Percentiles rank a stretch among this genome's conserved stretches.
Evolutionary conservation across 1,284 basidiomycete genomes (phyloP).

Genomic region (Ceratobasidium sp.): DNA sequence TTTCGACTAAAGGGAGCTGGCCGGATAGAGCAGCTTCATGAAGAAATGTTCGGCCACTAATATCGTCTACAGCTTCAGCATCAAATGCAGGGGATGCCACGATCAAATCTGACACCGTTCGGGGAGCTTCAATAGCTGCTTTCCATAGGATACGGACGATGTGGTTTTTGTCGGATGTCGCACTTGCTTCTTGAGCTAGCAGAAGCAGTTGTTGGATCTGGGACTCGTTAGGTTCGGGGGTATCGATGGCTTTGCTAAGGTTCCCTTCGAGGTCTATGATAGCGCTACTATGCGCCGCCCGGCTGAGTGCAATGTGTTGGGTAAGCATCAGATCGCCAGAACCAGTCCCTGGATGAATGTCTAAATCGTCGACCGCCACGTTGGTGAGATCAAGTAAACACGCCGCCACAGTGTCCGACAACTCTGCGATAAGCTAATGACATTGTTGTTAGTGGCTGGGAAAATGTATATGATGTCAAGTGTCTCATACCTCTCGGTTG

Average conservation of each 20-base stretch:
- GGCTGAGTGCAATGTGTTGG: slow-evolving; percentile 72
- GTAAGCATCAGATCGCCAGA: slow-evolving; percentile 63
- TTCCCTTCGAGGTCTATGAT: slow-evolving; percentile 89
- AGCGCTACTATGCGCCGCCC: slow-evolving; percentile 66
- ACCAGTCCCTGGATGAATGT: slow-evolving; percentile 16
- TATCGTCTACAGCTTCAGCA: slow-evolving; percentile 93
- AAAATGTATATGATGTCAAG: slow-evolving; percentile 25
- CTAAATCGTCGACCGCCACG: slow-evolving; percentile 51
- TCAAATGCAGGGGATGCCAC: slow-evolving; percentile 80
- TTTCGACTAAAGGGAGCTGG: slow-evolving; percentile 75
- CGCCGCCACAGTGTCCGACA: slow-evolving; percentile 93
- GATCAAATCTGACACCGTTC: slow-evolving; percentile 75
- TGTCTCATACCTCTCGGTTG: slow-evolving; percentile 79
- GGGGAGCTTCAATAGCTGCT: slow-evolving; percentile 80
- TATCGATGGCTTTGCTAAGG: slow-evolving; percentile 72
- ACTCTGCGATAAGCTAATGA: slow-evolving; percentile 85
- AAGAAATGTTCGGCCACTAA: slow-evolving; percentile 94
- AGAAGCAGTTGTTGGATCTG: slow-evolving; percentile 73
- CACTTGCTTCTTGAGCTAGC: slow-evolving; percentile 63
- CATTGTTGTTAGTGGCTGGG: no score
- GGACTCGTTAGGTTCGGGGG: slow-evolving; percentile 59
- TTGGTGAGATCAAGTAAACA: slow-evolving; percentile 93
- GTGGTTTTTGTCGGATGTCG: slow-evolving; percentile 65
- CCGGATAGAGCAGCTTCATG: slow-evolving; percentile 93
- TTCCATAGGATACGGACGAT: slow-evolving; percentile 91